Percentiles rank a stretch among this genome's conserved stretches.
Evolutionary conservation across 305 asterid genomes (phyloP).

Genomic region (Solanum hybrid): DNA sequence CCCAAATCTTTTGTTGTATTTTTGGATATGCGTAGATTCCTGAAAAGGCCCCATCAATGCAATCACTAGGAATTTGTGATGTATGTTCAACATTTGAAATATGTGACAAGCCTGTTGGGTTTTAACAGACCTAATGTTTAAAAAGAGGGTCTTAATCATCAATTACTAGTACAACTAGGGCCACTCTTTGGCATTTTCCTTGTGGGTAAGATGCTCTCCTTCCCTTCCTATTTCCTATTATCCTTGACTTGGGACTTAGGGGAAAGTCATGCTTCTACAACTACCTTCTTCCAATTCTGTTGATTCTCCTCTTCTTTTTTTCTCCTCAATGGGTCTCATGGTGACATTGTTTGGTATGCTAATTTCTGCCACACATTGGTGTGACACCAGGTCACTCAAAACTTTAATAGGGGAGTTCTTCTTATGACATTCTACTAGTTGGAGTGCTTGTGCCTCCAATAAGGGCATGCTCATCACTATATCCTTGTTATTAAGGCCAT

Average conservation of each 20-base stretch:
- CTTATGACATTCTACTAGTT: background rate
- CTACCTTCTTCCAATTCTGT: background rate
- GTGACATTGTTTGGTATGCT: background rate
- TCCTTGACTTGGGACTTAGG: background rate
- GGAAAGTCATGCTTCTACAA: background rate
- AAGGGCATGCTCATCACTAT: background rate
- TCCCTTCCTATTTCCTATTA: background rate
- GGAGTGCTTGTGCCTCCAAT: background rate
- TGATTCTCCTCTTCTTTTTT: background rate
- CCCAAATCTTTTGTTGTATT: no score
- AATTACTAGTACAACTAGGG: no score
- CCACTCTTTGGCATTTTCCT: background rate
- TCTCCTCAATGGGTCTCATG: background rate
- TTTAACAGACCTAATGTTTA: no score
- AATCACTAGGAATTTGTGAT: no score
- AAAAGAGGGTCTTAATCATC: no score
- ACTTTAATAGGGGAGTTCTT: background rate
- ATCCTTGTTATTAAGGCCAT: background rate
- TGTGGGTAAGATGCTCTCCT: background rate
- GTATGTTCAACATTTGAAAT: no score
- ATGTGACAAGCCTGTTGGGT: no score
- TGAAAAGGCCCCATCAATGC: no score
- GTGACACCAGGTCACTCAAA: background rate
- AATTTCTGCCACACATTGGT: background rate
- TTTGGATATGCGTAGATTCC: no score